A percentile compares a stretch with the other conserved stretches of the same genome.
Evolutionary conservation across 2,329 filamentous ascomycete genomes (phyloP).

Genomic region (Dactylellina parvicollis): DNA sequence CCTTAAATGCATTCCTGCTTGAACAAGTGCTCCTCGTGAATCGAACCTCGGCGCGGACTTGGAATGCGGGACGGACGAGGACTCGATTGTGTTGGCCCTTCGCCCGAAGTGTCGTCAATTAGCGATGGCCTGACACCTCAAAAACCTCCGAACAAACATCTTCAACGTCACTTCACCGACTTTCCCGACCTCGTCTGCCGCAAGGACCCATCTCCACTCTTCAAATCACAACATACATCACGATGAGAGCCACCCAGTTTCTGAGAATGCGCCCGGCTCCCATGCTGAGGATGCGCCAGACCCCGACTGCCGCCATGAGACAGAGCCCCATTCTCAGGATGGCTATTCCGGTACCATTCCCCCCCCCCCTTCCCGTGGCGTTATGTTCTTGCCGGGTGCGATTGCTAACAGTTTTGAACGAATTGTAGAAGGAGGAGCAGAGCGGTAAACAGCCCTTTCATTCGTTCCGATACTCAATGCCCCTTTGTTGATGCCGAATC

Average conservation of each 20-base stretch:
- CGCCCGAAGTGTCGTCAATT: constrained; percentile 35
- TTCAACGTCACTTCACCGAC: constrained; percentile 23
- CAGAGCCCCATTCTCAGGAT: constrained; percentile 52
- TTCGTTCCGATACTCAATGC: constrained; percentile 14
- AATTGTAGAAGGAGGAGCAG: constrained; percentile 57
- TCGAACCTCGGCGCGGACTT: constrained; percentile 42
- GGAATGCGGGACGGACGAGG: no score
- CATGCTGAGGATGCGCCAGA: constrained; percentile 52
- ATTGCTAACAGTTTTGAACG: constrained; percentile 9
- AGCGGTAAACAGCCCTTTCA: constrained; percentile 55
- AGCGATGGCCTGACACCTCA: constrained; percentile 50
- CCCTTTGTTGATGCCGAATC: constrained; percentile 12
- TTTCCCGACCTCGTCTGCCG: constrained; percentile 9
- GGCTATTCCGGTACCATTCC: constrained; percentile 35
- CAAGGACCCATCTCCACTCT: constrained; percentile 49
- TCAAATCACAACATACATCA: background rate
- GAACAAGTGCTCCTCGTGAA: no score
- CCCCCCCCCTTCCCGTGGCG: background rate
- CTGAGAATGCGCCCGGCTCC: constrained; percentile 44
- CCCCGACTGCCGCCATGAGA: constrained; percentile 28
- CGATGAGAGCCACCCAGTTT: constrained; percentile 40
- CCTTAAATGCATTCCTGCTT: constrained; percentile 21
- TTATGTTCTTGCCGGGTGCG: background rate
- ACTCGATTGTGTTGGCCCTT: constrained; percentile 48
- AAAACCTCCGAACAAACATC: constrained; percentile 52